phyloP scores from a whole-genome alignment of 345 rosid species.

The Melaleuca quinquenervia region DNA sequence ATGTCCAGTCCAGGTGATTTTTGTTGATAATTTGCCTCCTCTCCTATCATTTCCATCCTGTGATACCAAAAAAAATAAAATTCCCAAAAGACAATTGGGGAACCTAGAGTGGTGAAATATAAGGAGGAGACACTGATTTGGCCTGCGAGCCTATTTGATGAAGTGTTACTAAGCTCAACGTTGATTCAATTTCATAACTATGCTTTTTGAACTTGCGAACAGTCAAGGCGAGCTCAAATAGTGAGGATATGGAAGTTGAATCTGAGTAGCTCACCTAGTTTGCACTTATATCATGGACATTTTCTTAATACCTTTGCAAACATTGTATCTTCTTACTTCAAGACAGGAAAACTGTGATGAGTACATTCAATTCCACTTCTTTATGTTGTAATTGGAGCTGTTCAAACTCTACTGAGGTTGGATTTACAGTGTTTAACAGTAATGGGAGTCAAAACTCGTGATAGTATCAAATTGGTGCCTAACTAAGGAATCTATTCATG shows the following conservation, averaged over 20 bases:
- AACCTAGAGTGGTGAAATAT: not conserved
- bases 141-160: not conserved
- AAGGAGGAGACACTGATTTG: not conserved
- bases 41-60: not conserved
- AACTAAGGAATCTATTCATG: not conserved
- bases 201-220: not conserved
- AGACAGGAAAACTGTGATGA: not conserved
- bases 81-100: not conserved
- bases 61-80: not conserved
- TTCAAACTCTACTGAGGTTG: not conserved
- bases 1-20: conserved; percentile 74
- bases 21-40: not conserved
- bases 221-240: not conserved
- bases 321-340: not conserved
- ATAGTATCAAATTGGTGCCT: not conserved
- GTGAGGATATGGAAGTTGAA: not conserved
- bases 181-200: not conserved
- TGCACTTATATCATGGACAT: not conserved
- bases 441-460: not conserved
- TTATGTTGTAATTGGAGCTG: not conserved
- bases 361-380: not conserved
- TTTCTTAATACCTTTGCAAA: not conserved
- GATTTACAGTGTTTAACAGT: not conserved
- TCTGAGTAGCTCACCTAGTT: not conserved
- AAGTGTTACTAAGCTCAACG: not conserved